Conservation (phyloP, 2,329 filamentous ascomycete species). For the Pezicula radicicola region DNA sequence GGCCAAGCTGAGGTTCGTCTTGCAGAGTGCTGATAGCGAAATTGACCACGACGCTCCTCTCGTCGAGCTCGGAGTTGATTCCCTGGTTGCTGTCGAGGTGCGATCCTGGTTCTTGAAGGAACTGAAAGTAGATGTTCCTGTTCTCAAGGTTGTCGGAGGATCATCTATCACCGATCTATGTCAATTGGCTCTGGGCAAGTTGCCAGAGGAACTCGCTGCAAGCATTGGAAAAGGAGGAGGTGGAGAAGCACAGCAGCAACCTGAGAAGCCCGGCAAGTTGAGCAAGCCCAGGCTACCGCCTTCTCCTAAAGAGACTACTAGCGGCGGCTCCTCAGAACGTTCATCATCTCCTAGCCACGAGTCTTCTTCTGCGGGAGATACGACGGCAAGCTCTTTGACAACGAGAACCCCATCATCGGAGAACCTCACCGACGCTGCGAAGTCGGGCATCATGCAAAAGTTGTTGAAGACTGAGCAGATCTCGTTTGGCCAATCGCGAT, state of each 20-base stretch:
- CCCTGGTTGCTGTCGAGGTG: slow-evolving; percentile 13
- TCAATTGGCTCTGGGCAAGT: no score
- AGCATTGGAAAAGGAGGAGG: slow-evolving; percentile 4
- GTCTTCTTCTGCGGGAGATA: no score
- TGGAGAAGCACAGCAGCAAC: no score
- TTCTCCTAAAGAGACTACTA: no score
- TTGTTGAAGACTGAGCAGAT: slow-evolving; percentile 23
- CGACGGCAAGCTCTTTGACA: no score
- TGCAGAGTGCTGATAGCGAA: not conserved
- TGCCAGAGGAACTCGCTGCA: not conserved
- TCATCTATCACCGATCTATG: not conserved
- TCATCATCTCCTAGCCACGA: no score
- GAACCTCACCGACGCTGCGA: no score
- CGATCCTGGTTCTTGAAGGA: slow-evolving; percentile 46
- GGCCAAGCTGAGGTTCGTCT: slow-evolving; percentile 3
- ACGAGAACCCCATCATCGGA: no score
- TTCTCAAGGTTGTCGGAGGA: slow-evolving; percentile 42
- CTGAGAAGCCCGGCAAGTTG: no score
- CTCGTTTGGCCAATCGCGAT: slow-evolving; percentile 36
- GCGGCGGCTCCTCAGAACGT: no score
- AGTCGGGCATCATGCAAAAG: slow-evolving; percentile 1
- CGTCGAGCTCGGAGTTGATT: slow-evolving; percentile 31
- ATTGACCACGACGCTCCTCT: slow-evolving; percentile 12
- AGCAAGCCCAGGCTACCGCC: no score
- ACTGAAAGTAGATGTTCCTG: slow-evolving; percentile 39